Percentiles rank a stretch among this genome's conserved stretches.
phyloP scores from a whole-genome alignment of 75 land plant genomes.

The Picea sitchensis region DNA sequence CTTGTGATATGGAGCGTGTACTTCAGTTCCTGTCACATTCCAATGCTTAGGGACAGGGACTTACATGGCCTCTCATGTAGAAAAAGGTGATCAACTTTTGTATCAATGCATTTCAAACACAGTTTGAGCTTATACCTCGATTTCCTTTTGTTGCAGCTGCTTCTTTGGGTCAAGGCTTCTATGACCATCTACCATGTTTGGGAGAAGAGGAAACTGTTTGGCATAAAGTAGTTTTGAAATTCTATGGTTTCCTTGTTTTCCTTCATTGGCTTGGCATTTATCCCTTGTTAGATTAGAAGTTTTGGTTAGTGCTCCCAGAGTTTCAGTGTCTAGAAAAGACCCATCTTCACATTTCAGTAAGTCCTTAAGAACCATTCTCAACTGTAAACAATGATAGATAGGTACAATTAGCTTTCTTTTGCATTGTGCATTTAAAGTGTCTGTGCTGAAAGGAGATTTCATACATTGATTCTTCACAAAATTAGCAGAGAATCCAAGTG shows the following conservation, averaged over 20 bases:
- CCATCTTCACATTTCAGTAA: conserved; percentile 24
- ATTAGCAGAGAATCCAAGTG: neutral
- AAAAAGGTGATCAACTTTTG: neutral
- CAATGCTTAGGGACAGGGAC: neutral
- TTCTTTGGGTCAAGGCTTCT: conserved; percentile 5
- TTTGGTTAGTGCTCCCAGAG: conserved; percentile 41
- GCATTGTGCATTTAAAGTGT: neutral
- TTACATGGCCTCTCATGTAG: neutral
- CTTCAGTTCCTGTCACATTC: conserved; percentile 48
- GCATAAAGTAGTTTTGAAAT: neutral
- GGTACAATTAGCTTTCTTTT: neutral
- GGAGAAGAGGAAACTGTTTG: neutral
- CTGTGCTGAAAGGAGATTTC: neutral
- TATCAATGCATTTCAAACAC: neutral
- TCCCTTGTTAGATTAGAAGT: conserved; percentile 15
- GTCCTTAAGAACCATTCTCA: conserved; percentile 49
- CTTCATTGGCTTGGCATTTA: neutral
- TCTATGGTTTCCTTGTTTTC: neutral
- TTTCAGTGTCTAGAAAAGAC: conserved; percentile 27
- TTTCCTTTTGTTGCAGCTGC: conserved; percentile 1
- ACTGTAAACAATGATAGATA: conserved; percentile 28
- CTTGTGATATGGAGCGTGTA: conserved; percentile 27
- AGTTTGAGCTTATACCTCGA: conserved; percentile 5
- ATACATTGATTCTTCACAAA: neutral
- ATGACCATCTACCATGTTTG: neutral